Conservation (phyloP, 495 filamentous ascomycete genomes). For the Collariella sp. region DNA sequence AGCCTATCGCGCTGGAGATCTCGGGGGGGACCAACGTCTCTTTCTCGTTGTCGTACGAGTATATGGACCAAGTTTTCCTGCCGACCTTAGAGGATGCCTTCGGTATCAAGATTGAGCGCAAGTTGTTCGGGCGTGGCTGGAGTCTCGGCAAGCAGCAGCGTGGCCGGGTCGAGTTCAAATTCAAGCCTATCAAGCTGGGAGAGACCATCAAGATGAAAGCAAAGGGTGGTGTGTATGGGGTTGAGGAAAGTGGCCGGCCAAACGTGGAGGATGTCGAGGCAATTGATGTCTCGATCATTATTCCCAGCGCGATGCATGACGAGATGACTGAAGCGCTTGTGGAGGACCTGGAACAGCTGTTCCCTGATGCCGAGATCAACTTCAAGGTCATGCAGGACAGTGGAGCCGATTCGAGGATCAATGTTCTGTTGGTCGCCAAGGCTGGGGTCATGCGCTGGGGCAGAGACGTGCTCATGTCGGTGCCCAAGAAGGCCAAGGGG, state of each 20-base stretch:
- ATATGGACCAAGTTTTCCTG: conserved; percentile 63
- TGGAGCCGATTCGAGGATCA: conserved; percentile 51
- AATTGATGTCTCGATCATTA: conserved; percentile 52
- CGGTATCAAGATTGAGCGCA: conserved; percentile 47
- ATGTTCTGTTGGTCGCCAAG: conserved; percentile 64
- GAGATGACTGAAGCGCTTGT: conserved; percentile 31
- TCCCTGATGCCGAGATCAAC: conserved; percentile 39
- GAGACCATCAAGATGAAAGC: conserved; percentile 40
- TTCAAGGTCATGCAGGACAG: conserved; percentile 51
- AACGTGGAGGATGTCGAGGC: conserved; percentile 33
- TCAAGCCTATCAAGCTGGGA: conserved; percentile 44
- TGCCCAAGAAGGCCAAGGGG: conserved; percentile 32
- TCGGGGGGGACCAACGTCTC: conserved; percentile 72
- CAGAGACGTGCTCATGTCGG: conserved; percentile 53
- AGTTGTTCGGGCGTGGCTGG: conserved; percentile 60
- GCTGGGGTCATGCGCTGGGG: conserved; percentile 56
- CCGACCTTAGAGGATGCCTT: conserved; percentile 60
- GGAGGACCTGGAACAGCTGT: conserved; percentile 28
- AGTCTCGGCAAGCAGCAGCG: conserved; percentile 45
- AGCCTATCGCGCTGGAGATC: conserved; percentile 50
- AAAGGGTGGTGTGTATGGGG: conserved; percentile 5
- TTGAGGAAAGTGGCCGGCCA: background rate
- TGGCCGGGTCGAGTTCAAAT: conserved; percentile 51
- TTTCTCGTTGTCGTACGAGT: conserved; percentile 66
- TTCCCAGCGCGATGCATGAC: conserved; percentile 39